A percentile compares a stretch with the other conserved stretches of the same genome.
These are phyloP conservation scores for Starmera pachycereana DNA, from an alignment of 805 yeast species.

Conservation along the genomic window DNA sequence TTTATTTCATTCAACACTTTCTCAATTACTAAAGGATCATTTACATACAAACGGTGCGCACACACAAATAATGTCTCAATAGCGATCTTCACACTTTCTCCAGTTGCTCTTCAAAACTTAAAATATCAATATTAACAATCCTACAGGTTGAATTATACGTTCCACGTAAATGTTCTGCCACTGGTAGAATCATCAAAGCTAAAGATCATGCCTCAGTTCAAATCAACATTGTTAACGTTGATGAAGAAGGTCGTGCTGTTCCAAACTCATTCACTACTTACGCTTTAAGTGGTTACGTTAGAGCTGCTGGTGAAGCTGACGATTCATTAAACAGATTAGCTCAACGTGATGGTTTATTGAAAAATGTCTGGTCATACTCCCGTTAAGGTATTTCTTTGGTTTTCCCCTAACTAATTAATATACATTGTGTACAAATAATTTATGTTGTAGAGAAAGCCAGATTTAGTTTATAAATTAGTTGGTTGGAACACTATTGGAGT, in stretches of 20 bases:
- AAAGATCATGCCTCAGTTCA: slow-evolving; percentile 99
- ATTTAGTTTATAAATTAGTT: no score
- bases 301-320: slow-evolving; percentile 99
- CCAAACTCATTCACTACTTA: slow-evolving; percentile 87
- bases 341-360: slow-evolving; percentile 95
- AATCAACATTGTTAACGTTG: slow-evolving; percentile 97
- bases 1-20: no score
- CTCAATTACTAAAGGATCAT: no score
- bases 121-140: not conserved
- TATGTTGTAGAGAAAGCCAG: slow-evolving; percentile 7
- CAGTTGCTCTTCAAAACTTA: not conserved
- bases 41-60: no score
- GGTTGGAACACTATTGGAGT: no score
- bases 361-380: slow-evolving; percentile 93
- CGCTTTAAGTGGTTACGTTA: slow-evolving; percentile 95
- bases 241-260: slow-evolving; percentile 91
- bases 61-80: not conserved
- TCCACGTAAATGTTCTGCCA: slow-evolving; percentile 99
- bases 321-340: slow-evolving; percentile 99
- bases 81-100: not conserved
- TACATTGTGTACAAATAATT: not conserved
- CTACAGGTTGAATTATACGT: slow-evolving; percentile 96
- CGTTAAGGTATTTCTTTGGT: slow-evolving; percentile 40
- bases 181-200: slow-evolving; percentile 99
- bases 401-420: slow-evolving; percentile 10